Evolutionary conservation across 306 rosid species (phyloP), one percentile per base, ranked within the genome.

Genomic region (Calophaca sinica): DNA sequence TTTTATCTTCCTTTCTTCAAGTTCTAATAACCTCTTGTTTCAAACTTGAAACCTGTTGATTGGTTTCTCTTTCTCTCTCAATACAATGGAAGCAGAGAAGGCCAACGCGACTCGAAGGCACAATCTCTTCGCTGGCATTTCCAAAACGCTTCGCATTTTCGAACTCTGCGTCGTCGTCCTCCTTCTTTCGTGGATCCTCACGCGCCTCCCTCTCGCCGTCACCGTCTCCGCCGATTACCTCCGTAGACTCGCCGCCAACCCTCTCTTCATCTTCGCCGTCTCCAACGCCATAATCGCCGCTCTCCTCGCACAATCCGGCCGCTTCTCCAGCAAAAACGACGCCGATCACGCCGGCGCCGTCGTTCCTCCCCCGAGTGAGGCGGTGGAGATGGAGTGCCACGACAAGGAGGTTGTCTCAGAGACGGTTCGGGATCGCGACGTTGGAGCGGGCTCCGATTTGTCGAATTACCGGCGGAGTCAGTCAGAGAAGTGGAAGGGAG

Each of bases 251-350:
- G 69, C 73, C 33, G 53, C 78, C 3, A 91, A 71, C 50, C 94
- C 96, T 5, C 90, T 86, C 84, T 88, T 89, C 82, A 90, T 90
- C 20, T 93, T 93, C 92, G 52, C 91, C 29, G 28, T 91, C 54
- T 91, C 92, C 78, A 87, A 93, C 87, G 90, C 80, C 80, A 89
- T 93, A 78, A 86, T 91, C 65, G 85, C 81, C 76, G 82, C 96
- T 8, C 88, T 91, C 29, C 1, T 91, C 36, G 85, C 87, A 39
- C 91, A 89, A 1, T 88, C 96, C 66, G 61, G 82, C 50, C 68
- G 52, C n/a, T 65, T 59, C 78, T 26, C 84, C 6, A 5, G 15
- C 6, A 52, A 8, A 7, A 29, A 7, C 60, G 5, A 42, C 12
- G 4, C 51, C 60, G 50, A 26, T 2, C 20, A 48, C 3, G 76